Evolutionary conservation across 352 stramenopile genomes (phyloP), one percentile per base, ranked within the genome.

Genomic region (Pythium sp.): DNA sequence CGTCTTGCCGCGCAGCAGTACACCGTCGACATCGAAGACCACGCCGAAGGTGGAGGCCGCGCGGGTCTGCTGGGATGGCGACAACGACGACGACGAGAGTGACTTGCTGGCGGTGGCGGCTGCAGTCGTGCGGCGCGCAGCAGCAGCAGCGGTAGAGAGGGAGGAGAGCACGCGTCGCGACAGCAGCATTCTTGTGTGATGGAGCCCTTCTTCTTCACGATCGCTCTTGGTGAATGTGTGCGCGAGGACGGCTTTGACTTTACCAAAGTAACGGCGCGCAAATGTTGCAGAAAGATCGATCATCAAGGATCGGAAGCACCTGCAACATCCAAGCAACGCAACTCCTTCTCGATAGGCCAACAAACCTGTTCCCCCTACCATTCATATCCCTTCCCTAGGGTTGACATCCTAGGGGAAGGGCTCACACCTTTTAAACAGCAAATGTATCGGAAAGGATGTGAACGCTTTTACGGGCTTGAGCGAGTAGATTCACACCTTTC

Each of bases 1-100:
- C 53, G 74, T 76, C 66, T 92, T 93, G 60, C 86, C 87, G 54
- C 86, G 87, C 61, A 94, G 63, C 41, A 95, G 70, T 58, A 95
- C 87, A 59, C 87, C 87, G 62, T 95, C 87, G 7, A 95, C 84
- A 64, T 95, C 87, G 65, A 95, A 93, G 12, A 93, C 87, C 4
- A 93, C 84, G 32, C 87, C 87, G 51, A 92, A 93, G 20, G 84
- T 94, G 22, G 80, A 78, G 5, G 60, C 60, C 22, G 60, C 43
- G 28, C 60, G 60, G 5, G 54, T 58, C 55, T 51, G 43, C 43
- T 12, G 18, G 1, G 43, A 49, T 1, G 5, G 9, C 5, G 18
- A n/a, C 9, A 15, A 51, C 6, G 15, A n/a, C 9, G 43, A 51
- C 6, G 15, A 49, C 3, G 41, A 49, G 41, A 51, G 43, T 3